Conservation (phyloP, 2,329 filamentous ascomycete genomes). For the Coniochaeta hoffmannii region DNA sequence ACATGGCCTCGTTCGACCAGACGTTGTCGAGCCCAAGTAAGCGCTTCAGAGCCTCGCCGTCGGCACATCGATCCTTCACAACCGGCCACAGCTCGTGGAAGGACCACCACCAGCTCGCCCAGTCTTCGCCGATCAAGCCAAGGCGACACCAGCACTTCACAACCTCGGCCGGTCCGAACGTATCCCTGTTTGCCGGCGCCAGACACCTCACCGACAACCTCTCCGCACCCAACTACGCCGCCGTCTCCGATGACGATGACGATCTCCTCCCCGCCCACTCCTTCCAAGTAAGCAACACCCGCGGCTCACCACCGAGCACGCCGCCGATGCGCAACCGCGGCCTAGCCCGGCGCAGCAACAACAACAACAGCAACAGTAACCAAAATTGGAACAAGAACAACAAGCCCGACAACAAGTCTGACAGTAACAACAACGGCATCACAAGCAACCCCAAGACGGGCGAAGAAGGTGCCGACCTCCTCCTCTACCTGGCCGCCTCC, state of each 20-base stretch:
- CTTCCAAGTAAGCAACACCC: constrained; percentile 56
- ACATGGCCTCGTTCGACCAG: constrained; percentile 51
- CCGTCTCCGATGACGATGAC: constrained; percentile 72
- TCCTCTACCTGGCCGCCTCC: constrained; percentile 83
- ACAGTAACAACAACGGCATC: constrained; percentile 9
- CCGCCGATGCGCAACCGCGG: constrained; percentile 59
- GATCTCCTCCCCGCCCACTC: constrained; percentile 71
- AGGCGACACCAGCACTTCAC: constrained; percentile 69
- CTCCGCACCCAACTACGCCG: constrained; percentile 51
- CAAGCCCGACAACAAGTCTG: constrained; percentile 20
- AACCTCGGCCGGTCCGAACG: constrained; percentile 59
- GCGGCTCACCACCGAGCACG: constrained; percentile 78
- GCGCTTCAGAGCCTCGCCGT: constrained; percentile 61
- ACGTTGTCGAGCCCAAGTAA: constrained; percentile 52
- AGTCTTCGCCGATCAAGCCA: constrained; percentile 81
- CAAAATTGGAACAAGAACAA: constrained; percentile 39
- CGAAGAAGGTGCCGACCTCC: constrained; percentile 73
- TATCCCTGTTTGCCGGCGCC: constrained; percentile 72
- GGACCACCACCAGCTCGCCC: constrained; percentile 64
- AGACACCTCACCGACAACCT: constrained; percentile 60
- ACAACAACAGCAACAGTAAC: constrained; percentile 9
- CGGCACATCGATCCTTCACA: constrained; percentile 49
- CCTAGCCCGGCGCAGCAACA: constrained; percentile 39
- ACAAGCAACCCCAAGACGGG: constrained; percentile 39
- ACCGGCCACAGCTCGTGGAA: constrained; percentile 62